Conservation (phyloP, 371 early-diverging fungal species). For the Rhizopus stolonifer region DNA sequence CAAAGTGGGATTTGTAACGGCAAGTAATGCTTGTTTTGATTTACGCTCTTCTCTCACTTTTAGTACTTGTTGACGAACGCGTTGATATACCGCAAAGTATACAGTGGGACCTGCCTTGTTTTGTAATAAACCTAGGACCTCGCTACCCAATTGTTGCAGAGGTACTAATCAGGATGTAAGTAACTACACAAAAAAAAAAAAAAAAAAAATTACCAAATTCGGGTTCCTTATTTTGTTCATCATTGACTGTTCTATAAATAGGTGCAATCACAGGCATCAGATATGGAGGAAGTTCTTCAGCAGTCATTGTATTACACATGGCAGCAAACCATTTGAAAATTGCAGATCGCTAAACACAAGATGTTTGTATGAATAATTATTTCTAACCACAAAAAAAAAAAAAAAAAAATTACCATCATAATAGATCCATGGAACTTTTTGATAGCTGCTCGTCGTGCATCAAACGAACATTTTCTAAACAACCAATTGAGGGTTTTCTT, state of each 20-base stretch:
- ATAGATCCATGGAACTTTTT: slow-evolving; percentile 41
- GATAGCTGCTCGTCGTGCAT: slow-evolving; percentile 65
- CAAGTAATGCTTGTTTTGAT: slow-evolving; percentile 58
- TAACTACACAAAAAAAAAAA: slow-evolving; percentile 45
- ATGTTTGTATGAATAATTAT: not conserved
- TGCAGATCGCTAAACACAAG: slow-evolving; percentile 59
- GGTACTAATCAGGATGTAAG: too few species aligned
- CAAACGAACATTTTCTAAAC: slow-evolving; percentile 64
- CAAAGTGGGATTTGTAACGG: slow-evolving; percentile 30
- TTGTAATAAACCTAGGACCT: slow-evolving; percentile 79
- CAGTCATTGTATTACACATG: slow-evolving; percentile 62
- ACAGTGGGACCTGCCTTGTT: slow-evolving; percentile 74
- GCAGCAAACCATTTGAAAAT: slow-evolving; percentile 94
- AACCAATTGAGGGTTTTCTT: slow-evolving; percentile 60
- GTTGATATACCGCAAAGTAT: slow-evolving; percentile 72
- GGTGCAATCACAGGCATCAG: slow-evolving; percentile 73
- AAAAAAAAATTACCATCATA: slow-evolving; percentile 41
- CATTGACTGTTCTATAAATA: slow-evolving; percentile 80
- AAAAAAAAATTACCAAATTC: slow-evolving; percentile 47
- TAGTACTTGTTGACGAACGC: slow-evolving; percentile 66
- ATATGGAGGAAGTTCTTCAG: slow-evolving; percentile 61
- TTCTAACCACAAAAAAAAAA: not conserved
- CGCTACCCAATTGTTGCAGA: slow-evolving; percentile 73
- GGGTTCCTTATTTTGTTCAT: slow-evolving; percentile 64
- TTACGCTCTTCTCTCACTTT: slow-evolving; percentile 32